Percentiles rank a stretch among this genome's conserved stretches.
Evolutionary conservation across 2,329 filamentous ascomycete genomes (phyloP).

Genomic region (Cordyceps farinosa): DNA sequence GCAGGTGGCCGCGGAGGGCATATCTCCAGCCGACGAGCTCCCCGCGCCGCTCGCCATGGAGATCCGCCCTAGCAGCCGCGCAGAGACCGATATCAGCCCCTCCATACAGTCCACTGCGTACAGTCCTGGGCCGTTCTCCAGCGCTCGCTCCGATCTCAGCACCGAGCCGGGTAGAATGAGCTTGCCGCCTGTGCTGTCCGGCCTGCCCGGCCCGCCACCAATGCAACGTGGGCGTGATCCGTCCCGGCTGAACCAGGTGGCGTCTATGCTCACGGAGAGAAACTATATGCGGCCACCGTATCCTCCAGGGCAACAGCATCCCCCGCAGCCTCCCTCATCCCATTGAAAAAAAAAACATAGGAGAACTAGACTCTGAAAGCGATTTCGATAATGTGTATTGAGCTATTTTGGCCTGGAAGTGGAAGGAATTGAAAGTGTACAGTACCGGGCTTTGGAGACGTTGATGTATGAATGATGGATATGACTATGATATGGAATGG

Average conservation of each 20-base stretch:
- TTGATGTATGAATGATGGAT: slow-evolving; percentile 3
- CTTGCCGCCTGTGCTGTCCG: slow-evolving; percentile 8
- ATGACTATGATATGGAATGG: neutral
- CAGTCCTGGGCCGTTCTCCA: slow-evolving; percentile 20
- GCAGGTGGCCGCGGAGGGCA: neutral
- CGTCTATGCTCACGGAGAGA: slow-evolving; percentile 24
- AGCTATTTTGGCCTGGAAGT: neutral
- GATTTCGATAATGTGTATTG: neutral
- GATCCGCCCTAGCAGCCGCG: slow-evolving; percentile 17
- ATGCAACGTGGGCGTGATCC: slow-evolving; percentile 22
- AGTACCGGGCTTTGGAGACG: neutral
- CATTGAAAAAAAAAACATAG: neutral
- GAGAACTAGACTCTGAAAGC: neutral
- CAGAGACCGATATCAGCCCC: slow-evolving; percentile 17
- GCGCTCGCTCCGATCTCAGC: slow-evolving; percentile 16
- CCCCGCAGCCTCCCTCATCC: neutral
- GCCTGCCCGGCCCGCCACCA: slow-evolving; percentile 8
- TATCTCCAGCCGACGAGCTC: slow-evolving; percentile 4
- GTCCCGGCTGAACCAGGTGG: slow-evolving; percentile 34
- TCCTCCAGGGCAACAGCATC: neutral
- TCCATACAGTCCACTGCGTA: slow-evolving; percentile 6
- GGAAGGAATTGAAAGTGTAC: neutral
- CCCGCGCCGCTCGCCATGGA: slow-evolving; percentile 5
- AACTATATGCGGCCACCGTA: slow-evolving; percentile 16
- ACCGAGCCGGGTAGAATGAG: slow-evolving; percentile 10